These are phyloP conservation scores for Erigeron philadelphicus DNA, from an alignment of 140 eudicot species.

Conservation along the genomic window DNA sequence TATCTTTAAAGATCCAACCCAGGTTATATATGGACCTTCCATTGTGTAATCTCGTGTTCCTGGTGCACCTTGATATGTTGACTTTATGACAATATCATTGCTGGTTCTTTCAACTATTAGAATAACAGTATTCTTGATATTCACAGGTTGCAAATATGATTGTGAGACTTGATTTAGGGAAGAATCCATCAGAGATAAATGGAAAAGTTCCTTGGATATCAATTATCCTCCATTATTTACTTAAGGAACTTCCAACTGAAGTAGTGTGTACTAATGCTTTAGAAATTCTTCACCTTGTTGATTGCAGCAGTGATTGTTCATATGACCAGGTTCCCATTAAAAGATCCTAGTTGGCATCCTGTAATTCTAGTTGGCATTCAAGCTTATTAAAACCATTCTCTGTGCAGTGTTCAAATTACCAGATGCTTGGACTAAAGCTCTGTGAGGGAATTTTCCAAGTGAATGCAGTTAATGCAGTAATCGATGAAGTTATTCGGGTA, in stretches of 20 bases:
- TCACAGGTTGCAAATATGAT: slow-evolving; percentile 45
- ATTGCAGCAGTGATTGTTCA: slow-evolving; percentile 49
- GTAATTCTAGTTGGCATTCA: slow-evolving; percentile 2
- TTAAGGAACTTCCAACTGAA: slow-evolving; percentile 63
- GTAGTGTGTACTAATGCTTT: slow-evolving; percentile 48
- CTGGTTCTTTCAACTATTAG: neutral
- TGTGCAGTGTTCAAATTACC: slow-evolving; percentile 69
- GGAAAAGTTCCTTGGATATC: slow-evolving; percentile 51
- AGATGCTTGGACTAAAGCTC: slow-evolving; percentile 73
- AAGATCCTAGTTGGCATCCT: slow-evolving; percentile 13
- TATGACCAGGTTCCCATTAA: slow-evolving; percentile 55
- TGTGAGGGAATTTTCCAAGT: slow-evolving; percentile 54
- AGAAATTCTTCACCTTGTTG: slow-evolving; percentile 60
- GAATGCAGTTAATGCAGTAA: slow-evolving; percentile 37
- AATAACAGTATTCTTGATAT: slow-evolving; percentile 14
- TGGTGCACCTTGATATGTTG: neutral
- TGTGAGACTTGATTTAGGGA: slow-evolving; percentile 49
- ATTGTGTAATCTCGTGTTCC: neutral
- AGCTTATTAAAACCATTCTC: slow-evolving; percentile 25
- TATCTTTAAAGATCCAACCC: slow-evolving; percentile 47
- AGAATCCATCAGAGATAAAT: slow-evolving; percentile 33
- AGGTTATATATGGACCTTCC: slow-evolving; percentile 40
- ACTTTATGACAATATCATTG: slow-evolving; percentile 2
- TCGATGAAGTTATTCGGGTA: slow-evolving; percentile 69
- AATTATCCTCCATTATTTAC: slow-evolving; percentile 59